Percentiles rank a stretch among this genome's conserved stretches.
Conservation (phyloP, 1,284 basidiomycete genomes). For the Inonotus hispidus region DNA sequence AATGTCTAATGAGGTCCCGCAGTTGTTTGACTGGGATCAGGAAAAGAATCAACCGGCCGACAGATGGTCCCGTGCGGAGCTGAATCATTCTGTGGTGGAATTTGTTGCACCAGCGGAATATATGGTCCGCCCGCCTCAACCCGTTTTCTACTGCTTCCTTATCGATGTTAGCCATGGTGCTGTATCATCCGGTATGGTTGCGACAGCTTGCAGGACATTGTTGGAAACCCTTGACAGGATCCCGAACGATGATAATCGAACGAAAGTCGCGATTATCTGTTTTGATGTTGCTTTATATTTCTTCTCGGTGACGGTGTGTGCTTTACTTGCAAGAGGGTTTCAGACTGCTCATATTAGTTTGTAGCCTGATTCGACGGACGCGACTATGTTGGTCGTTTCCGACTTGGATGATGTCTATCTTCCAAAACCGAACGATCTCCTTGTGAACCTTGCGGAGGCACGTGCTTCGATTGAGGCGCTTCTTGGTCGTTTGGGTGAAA, state of each 20-base stretch:
- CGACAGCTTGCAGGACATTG: slow-evolving; percentile 93
- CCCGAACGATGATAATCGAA: slow-evolving; percentile 91
- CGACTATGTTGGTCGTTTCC: slow-evolving; percentile 94
- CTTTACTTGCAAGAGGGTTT: not conserved
- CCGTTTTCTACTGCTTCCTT: slow-evolving; percentile 94
- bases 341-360: slow-evolving; percentile 4
- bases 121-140: slow-evolving; percentile 98
- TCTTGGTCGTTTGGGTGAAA: slow-evolving; percentile 81
- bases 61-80: slow-evolving; percentile 89
- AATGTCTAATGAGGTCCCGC: slow-evolving; percentile 97
- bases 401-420: slow-evolving; percentile 97
- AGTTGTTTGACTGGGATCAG: slow-evolving; percentile 98
- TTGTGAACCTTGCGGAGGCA: slow-evolving; percentile 89
- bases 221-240: slow-evolving; percentile 93
- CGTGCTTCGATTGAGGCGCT: slow-evolving; percentile 80
- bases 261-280: slow-evolving; percentile 90
- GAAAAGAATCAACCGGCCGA: slow-evolving; percentile 91
- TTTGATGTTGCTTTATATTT: slow-evolving; percentile 95
- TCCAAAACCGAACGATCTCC: slow-evolving; percentile 92
- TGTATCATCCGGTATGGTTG: slow-evolving; percentile 94
- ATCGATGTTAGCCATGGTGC: slow-evolving; percentile 95
- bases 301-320: slow-evolving; percentile 80
- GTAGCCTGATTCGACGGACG: slow-evolving; percentile 80
- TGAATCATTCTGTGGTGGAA: slow-evolving; percentile 92
- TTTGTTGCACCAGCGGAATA: slow-evolving; percentile 98